phyloP scores from a whole-genome alignment of 2,329 filamentous ascomycete species.

The Trichophyton mentagrophytes region DNA sequence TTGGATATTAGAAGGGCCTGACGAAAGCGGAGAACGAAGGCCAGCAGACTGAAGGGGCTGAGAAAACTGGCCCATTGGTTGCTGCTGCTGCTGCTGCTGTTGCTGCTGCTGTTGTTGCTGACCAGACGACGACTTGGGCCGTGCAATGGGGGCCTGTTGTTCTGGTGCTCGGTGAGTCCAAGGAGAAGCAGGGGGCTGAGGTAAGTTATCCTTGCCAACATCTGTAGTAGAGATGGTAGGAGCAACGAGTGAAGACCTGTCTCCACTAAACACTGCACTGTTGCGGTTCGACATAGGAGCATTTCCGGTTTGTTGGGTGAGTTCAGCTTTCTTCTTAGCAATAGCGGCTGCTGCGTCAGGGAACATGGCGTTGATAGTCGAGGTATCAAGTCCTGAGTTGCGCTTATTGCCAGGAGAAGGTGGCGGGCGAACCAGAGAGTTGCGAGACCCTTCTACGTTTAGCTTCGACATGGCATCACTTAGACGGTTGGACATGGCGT shows the following conservation, averaged over 20 bases:
- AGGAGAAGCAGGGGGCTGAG: constrained; percentile 60
- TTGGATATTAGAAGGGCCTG: constrained; percentile 60
- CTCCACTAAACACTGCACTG: constrained; percentile 59
- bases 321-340: constrained; percentile 94
- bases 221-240: constrained; percentile 63
- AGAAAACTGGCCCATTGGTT: constrained; percentile 82
- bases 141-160: constrained; percentile 41
- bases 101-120: constrained; percentile 33
- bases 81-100: constrained; percentile 35
- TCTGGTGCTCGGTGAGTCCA: constrained; percentile 54
- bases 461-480: constrained; percentile 96
- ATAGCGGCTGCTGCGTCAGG: constrained; percentile 97
- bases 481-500: constrained; percentile 91
- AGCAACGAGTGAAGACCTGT: constrained; percentile 60
- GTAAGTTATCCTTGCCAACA: constrained; percentile 45
- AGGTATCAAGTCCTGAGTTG: constrained; percentile 85
- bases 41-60: constrained; percentile 65
- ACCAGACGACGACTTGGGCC: constrained; percentile 67
- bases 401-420: constrained; percentile 70
- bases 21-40: constrained; percentile 61
- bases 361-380: constrained; percentile 97
- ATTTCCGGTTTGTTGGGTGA: constrained; percentile 86
- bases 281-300: constrained; percentile 85
- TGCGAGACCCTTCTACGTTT: constrained; percentile 73
- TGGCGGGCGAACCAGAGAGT: constrained; percentile 70